A percentile compares a stretch with the other conserved stretches of the same genome.
Evolutionary conservation across 2,329 filamentous ascomycete genomes (phyloP).

Genomic region (Exserohilum turcica): DNA sequence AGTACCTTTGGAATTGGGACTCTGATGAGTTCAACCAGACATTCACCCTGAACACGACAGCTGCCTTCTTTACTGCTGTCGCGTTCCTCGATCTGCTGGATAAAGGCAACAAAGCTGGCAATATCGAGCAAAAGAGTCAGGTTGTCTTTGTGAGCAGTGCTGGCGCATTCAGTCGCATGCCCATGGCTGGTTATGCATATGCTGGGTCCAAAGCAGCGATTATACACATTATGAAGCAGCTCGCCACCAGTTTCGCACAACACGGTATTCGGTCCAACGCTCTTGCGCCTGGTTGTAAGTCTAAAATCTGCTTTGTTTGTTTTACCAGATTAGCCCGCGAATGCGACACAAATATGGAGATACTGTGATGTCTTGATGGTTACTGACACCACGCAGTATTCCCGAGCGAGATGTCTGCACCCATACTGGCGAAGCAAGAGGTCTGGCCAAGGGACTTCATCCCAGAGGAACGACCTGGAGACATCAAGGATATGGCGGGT

Average conservation of each 20-base stretch:
- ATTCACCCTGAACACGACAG: constrained; percentile 41
- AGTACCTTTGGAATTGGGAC: constrained; percentile 12
- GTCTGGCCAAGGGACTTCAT: constrained; percentile 10
- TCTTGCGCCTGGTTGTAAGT: constrained; percentile 52
- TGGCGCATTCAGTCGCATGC: constrained; percentile 21
- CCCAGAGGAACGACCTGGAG: constrained; percentile 44
- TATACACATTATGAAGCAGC: constrained; percentile 53
- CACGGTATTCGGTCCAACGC: constrained; percentile 56
- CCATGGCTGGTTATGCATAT: constrained; percentile 24
- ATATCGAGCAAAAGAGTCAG: constrained; percentile 10
- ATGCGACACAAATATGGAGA: neutral
- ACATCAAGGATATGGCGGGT: constrained; percentile 51
- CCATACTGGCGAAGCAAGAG: neutral
- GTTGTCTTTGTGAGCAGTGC: constrained; percentile 3
- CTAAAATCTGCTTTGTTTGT: neutral
- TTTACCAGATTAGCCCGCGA: too few species aligned
- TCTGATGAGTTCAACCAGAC: constrained; percentile 34
- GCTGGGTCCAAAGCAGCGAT: constrained; percentile 45
- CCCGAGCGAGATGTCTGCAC: constrained; percentile 20
- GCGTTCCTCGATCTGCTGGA: constrained; percentile 51
- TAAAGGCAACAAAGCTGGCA: constrained; percentile 40
- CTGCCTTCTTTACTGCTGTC: constrained; percentile 48
- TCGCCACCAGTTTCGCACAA: constrained; percentile 49
- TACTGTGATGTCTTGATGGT: neutral
- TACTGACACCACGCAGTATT: constrained; percentile 10